Evolutionary conservation across 169 alveolate genomes (phyloP).

Genomic region (Neospora caninum): DNA sequence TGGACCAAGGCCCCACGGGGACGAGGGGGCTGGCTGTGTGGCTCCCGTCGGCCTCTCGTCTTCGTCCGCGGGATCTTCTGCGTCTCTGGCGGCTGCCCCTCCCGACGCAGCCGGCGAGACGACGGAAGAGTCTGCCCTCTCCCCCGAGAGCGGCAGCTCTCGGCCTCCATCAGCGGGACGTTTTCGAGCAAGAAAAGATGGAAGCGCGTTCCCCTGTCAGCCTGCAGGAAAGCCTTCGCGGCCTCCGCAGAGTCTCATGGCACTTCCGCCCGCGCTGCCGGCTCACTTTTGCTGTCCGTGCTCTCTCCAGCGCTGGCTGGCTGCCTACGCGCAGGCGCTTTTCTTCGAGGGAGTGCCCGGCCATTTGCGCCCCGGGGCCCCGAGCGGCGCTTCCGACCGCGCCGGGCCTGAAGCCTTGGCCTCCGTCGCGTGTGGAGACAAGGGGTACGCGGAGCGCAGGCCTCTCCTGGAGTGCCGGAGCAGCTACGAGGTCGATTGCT

Average conservation of each 20-base stretch:
- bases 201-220: too few relatives aligned
- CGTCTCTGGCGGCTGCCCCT: background rate
- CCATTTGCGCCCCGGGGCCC: too few relatives aligned
- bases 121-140: background rate
- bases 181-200: too few relatives aligned
- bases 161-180: too few relatives aligned
- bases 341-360: background rate
- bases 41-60: too few relatives aligned
- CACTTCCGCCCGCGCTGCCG: background rate
- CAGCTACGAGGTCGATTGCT: slow-evolving; percentile 30
- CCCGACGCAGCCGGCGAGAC: background rate
- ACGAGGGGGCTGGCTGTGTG: too few relatives aligned
- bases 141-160: background rate
- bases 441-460: background rate
- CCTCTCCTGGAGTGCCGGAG: background rate
- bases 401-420: background rate
- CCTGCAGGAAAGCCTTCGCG: too few relatives aligned
- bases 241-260: background rate
- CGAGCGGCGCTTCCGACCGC: background rate
- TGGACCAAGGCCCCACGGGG: too few relatives aligned
- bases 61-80: too few relatives aligned
- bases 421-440: background rate
- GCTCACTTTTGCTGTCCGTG: slow-evolving; percentile 19
- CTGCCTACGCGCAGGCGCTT: background rate
- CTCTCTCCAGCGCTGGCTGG: slow-evolving; percentile 37